phyloP scores from a whole-genome alignment of 805 yeast genomes.

The Yarrowia sp. region DNA sequence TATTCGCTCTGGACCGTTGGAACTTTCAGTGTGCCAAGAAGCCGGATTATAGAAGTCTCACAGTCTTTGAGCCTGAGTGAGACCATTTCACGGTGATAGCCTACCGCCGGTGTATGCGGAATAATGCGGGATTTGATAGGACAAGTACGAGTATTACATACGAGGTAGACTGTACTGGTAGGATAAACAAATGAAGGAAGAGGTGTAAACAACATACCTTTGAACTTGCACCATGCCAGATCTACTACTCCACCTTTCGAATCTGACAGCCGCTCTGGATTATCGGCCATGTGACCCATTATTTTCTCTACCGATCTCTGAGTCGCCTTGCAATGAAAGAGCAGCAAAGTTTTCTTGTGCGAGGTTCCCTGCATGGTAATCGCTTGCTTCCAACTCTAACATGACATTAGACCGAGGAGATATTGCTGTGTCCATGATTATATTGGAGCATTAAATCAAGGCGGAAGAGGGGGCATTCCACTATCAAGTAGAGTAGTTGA shows the following conservation, averaged over 20 bases:
- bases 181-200: too few relatives aligned
- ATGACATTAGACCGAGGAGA: not conserved
- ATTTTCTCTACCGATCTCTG: not conserved
- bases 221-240: not conserved
- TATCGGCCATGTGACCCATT: slow-evolving; percentile 2
- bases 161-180: too few relatives aligned
- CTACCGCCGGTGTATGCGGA: slow-evolving; percentile 2
- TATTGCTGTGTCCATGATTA: not conserved
- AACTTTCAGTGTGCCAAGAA: slow-evolving; percentile 18
- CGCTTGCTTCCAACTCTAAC: slow-evolving; percentile 21
- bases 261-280: slow-evolving; percentile 3
- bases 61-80: not conserved
- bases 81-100: slow-evolving; percentile 4
- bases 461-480: too few relatives aligned
- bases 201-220: too few relatives aligned
- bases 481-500: too few relatives aligned
- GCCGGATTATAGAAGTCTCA: not conserved
- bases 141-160: not conserved
- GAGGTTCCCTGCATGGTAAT: slow-evolving; percentile 25
- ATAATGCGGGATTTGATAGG: slow-evolving; percentile 14
- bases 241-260: not conserved
- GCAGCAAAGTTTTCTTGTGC: not conserved
- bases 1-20: slow-evolving; percentile 4
- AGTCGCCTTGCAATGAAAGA: slow-evolving; percentile 1
- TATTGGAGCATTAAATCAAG: not conserved